These are phyloP conservation scores for Arthrinium phaeospermum DNA, from an alignment of 2,329 filamentous ascomycete genomes.

Conservation along the genomic window DNA sequence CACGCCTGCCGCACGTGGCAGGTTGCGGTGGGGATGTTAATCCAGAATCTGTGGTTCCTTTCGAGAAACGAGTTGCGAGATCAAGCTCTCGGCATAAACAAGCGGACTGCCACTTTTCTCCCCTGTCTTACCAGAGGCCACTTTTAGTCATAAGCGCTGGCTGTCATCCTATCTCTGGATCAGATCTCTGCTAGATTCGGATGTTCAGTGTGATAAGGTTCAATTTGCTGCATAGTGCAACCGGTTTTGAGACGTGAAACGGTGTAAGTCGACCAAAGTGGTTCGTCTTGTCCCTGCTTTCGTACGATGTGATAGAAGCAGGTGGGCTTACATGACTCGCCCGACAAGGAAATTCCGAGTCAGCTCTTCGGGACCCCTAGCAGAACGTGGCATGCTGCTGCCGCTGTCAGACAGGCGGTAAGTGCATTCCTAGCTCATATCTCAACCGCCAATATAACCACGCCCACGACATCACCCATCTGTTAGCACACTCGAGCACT, in stretches of 20 bases:
- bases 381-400: background rate
- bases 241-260: background rate
- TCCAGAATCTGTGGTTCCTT: too few relatives aligned
- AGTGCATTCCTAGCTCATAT: background rate
- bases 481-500: background rate
- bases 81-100: too few relatives aligned
- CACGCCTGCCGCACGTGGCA: background rate
- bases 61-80: too few relatives aligned
- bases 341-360: background rate
- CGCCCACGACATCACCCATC: background rate
- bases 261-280: background rate
- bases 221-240: background rate
- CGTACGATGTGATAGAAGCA: background rate
- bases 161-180: background rate
- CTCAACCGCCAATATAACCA: background rate
- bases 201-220: background rate
- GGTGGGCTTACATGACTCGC: background rate
- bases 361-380: background rate
- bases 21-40: background rate
- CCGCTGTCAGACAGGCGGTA: background rate
- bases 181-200: background rate
- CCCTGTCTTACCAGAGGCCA: too few relatives aligned
- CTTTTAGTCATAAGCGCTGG: background rate
- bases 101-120: too few relatives aligned
- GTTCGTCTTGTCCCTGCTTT: background rate